phyloP scores from a whole-genome alignment of 2,329 filamentous ascomycete genomes.

The Clarireedia sp. region DNA sequence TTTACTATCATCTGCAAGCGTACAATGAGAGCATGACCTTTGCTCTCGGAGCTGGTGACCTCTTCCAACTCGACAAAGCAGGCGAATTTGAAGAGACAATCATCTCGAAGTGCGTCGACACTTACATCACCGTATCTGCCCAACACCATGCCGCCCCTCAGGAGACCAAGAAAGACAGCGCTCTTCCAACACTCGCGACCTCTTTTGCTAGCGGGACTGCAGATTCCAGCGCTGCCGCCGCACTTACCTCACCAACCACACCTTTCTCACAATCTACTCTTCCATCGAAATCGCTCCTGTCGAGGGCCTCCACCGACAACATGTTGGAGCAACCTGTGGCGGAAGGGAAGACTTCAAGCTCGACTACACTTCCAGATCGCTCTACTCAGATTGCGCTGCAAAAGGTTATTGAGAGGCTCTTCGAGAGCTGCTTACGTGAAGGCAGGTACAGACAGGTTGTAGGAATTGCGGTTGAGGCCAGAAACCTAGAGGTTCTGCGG shows the following conservation, averaged over 20 bases:
- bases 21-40: slow-evolving; percentile 99
- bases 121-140: slow-evolving; percentile 79
- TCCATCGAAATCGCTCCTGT: slow-evolving; percentile 91
- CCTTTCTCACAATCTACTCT: slow-evolving; percentile 91
- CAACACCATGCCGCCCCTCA: slow-evolving; percentile 44
- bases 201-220: slow-evolving; percentile 63
- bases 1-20: slow-evolving; percentile 97
- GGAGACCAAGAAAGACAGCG: slow-evolving; percentile 42
- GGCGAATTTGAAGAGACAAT: slow-evolving; percentile 99
- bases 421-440: slow-evolving; percentile 79
- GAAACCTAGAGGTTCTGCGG: slow-evolving; percentile 80
- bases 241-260: slow-evolving; percentile 78
- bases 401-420: slow-evolving; percentile 77
- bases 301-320: slow-evolving; percentile 62
- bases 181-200: slow-evolving; percentile 55
- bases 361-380: slow-evolving; percentile 47
- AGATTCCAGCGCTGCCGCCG: slow-evolving; percentile 52
- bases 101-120: slow-evolving; percentile 95
- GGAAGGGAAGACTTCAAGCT: slow-evolving; percentile 17
- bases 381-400: slow-evolving; percentile 75
- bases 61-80: slow-evolving; percentile 84
- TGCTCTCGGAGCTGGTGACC: slow-evolving; percentile 85
- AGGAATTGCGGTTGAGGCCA: slow-evolving; percentile 91
- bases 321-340: slow-evolving; percentile 45
- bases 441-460: slow-evolving; percentile 92